phyloP scores from a whole-genome alignment of 208 protist species.

The Trypanosoma avium region DNA sequence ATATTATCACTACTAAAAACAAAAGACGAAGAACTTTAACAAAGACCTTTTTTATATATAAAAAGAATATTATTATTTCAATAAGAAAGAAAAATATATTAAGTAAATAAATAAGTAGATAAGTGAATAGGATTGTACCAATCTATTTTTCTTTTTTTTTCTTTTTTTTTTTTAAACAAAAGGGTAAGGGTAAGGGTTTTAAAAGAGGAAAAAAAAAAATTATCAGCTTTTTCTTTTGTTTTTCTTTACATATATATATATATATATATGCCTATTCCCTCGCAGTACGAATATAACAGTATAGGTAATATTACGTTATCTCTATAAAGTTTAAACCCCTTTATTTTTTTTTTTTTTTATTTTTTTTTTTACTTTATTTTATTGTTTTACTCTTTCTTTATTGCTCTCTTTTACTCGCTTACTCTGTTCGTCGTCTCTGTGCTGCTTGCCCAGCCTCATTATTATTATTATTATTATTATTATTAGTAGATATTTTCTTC shows the following conservation, averaged over 20 bases:
- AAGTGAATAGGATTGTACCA: too few relatives aligned
- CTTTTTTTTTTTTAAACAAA: too few relatives aligned
- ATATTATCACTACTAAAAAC: too few relatives aligned
- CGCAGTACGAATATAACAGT: too few relatives aligned
- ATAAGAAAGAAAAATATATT: too few relatives aligned
- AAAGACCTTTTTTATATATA: too few relatives aligned
- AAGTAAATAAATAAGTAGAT: too few relatives aligned
- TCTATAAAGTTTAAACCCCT: too few relatives aligned
- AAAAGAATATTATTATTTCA: too few relatives aligned
- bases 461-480: neutral
- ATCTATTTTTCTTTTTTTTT: too few relatives aligned
- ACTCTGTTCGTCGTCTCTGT: constrained; percentile 42
- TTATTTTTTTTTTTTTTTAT: constrained; percentile 9
- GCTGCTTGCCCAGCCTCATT: neutral
- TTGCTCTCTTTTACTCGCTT: neutral
- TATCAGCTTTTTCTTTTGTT: neutral
- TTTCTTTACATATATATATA: neutral
- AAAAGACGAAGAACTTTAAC: too few relatives aligned
- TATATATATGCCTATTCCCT: neutral
- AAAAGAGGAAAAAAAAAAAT: neutral
- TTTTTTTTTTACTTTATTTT: constrained; percentile 11
- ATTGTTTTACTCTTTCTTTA: neutral
- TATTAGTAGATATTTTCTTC: constrained; percentile 13
- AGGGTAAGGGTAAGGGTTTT: neutral
- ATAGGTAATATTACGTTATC: too few relatives aligned